Evolutionary conservation across 2,329 filamentous ascomycete genomes (phyloP).

Genomic region (Ophiostoma triangulosporum): DNA sequence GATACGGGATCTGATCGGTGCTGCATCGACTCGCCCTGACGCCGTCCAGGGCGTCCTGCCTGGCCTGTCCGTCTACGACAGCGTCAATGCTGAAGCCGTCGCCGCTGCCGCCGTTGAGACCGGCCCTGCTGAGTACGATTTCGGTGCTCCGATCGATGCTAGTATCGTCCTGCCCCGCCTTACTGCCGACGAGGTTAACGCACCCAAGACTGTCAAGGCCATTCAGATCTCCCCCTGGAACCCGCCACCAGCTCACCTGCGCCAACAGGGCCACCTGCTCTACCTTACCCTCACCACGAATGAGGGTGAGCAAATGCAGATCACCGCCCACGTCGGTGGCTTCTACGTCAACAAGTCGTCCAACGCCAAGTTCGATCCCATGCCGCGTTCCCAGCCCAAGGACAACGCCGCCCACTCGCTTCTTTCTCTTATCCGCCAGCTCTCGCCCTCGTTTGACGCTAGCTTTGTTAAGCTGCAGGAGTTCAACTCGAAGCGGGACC

Average conservation of each 20-base stretch:
- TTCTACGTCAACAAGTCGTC: slow-evolving; percentile 97
- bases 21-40: slow-evolving; percentile 78
- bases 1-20: slow-evolving; percentile 84
- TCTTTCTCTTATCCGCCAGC: slow-evolving; percentile 58
- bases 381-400: slow-evolving; percentile 67
- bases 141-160: slow-evolving; percentile 54
- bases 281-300: slow-evolving; percentile 83
- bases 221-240: slow-evolving; percentile 91
- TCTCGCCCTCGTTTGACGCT: slow-evolving; percentile 72
- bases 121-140: slow-evolving; percentile 52
- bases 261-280: slow-evolving; percentile 82
- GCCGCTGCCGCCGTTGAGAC: slow-evolving; percentile 24
- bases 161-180: slow-evolving; percentile 57
- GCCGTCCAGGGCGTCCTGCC: slow-evolving; percentile 73
- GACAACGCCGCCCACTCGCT: slow-evolving; percentile 72
- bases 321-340: slow-evolving; percentile 84
- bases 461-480: slow-evolving; percentile 71
- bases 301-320: slow-evolving; percentile 87
- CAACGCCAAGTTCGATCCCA: slow-evolving; percentile 88
- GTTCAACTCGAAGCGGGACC: slow-evolving; percentile 72
- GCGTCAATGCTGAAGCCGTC: slow-evolving; percentile 38
- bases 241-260: slow-evolving; percentile 80
- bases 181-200: slow-evolving; percentile 34
- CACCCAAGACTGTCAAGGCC: slow-evolving; percentile 83
- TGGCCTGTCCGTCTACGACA: slow-evolving; percentile 77